Percentiles rank a stretch among this genome's conserved stretches.
These are phyloP conservation scores for Aspergillus baeticus DNA, from an alignment of 495 filamentous ascomycete genomes.

Conservation along the genomic window DNA sequence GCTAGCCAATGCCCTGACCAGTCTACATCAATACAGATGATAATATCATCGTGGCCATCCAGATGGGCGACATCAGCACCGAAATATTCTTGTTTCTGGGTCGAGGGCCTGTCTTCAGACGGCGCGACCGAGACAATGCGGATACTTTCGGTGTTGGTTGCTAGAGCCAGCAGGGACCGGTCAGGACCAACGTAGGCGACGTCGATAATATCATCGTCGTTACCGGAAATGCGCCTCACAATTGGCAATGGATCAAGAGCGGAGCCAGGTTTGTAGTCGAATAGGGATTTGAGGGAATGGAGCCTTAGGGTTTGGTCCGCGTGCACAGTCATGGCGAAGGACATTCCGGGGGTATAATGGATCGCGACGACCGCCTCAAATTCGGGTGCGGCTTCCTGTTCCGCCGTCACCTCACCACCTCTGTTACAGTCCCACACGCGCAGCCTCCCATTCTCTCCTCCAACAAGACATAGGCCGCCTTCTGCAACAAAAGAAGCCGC, in stretches of 20 bases:
- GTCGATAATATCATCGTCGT: slow-evolving; percentile 96
- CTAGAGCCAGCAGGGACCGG: slow-evolving; percentile 78
- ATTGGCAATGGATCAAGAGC: slow-evolving; percentile 50
- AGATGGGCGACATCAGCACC: slow-evolving; percentile 84
- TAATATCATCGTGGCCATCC: slow-evolving; percentile 89
- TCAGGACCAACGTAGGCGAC: slow-evolving; percentile 79
- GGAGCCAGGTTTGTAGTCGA: slow-evolving; percentile 32
- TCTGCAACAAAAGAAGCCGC: slow-evolving; percentile 73
- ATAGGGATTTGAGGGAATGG: slow-evolving; percentile 56
- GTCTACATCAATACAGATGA: slow-evolving; percentile 91
- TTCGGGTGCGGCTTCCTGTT: slow-evolving; percentile 64
- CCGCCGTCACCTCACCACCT: slow-evolving; percentile 74
- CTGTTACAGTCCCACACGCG: slow-evolving; percentile 77
- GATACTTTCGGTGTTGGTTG: slow-evolving; percentile 93
- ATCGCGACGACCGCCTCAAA: slow-evolving; percentile 74
- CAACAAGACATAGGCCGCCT: slow-evolving; percentile 72
- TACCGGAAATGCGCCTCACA: slow-evolving; percentile 80
- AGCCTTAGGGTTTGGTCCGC: slow-evolving; percentile 82
- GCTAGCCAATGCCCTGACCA: slow-evolving; percentile 97
- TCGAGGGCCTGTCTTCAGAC: slow-evolving; percentile 35
- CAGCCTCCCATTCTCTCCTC: slow-evolving; percentile 79
- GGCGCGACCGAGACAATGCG: slow-evolving; percentile 70
- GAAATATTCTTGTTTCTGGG: slow-evolving; percentile 58
- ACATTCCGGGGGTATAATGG: slow-evolving; percentile 58
- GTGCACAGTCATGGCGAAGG: slow-evolving; percentile 79